Evolutionary conservation across 345 rosid genomes (phyloP).

Genomic region (Euphorbia tirucalli): DNA sequence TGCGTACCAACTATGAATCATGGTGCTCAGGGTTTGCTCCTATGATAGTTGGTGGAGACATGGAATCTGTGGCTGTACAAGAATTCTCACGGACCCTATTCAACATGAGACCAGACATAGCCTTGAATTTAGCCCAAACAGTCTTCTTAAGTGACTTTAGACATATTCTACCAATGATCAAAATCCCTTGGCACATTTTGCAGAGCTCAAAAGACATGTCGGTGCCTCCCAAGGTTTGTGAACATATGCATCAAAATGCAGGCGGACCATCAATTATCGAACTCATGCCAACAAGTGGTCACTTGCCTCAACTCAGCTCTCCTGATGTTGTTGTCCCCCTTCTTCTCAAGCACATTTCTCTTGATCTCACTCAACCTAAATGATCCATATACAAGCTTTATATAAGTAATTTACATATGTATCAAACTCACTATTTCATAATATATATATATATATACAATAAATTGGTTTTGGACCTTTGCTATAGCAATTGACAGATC

Average conservation of each 20-base stretch:
- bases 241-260: constrained; percentile 7
- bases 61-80: constrained; percentile 10
- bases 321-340: constrained; percentile 11
- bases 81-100: constrained; percentile 13
- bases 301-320: constrained; percentile 19
- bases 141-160: neutral
- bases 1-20: constrained; percentile 10
- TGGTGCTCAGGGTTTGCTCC: constrained; percentile 21
- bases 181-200: constrained; percentile 4
- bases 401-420: no score
- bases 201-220: neutral
- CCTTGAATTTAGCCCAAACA: neutral
- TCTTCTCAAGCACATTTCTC: constrained; percentile 11
- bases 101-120: constrained; percentile 18
- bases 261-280: constrained; percentile 12
- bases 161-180: constrained; percentile 9
- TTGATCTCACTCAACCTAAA: neutral
- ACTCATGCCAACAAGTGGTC: constrained; percentile 12
- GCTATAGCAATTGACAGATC: no score
- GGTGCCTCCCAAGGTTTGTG: neutral
- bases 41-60: constrained; percentile 8
- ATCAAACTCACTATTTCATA: no score
- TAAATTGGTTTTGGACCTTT: no score
- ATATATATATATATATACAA: no score
- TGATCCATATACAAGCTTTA: no score